A percentile compares a stretch with the other conserved stretches of the same genome.
These are phyloP conservation scores for Staphylotrichum tortipilum DNA, from an alignment of 495 filamentous ascomycete genomes.

Conservation along the genomic window DNA sequence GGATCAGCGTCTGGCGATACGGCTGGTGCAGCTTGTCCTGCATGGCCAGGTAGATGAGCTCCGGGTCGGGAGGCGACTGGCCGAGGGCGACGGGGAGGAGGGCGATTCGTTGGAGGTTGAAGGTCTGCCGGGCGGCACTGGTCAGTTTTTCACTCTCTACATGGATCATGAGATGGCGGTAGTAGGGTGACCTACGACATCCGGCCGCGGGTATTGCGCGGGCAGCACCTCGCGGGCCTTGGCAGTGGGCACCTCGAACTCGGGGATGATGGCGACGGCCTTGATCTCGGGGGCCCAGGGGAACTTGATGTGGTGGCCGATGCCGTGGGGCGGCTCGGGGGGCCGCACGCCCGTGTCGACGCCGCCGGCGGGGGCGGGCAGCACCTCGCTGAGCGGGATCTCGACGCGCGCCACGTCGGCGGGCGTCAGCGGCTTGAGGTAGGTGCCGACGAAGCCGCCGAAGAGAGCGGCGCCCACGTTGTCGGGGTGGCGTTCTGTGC, in stretches of 20 bases:
- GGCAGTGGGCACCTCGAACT: conserved; percentile 87
- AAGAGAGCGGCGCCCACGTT: conserved; percentile 93
- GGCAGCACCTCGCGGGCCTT: conserved; percentile 79
- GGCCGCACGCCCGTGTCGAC: conserved; percentile 76
- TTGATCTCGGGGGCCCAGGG: conserved; percentile 89
- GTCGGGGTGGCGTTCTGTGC: conserved; percentile 83
- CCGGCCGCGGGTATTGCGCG: conserved; percentile 59
- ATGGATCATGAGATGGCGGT: neutral
- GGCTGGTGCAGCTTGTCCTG: conserved; percentile 96
- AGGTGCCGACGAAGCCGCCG: conserved; percentile 94
- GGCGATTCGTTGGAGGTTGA: conserved; percentile 88
- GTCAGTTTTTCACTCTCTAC: neutral
- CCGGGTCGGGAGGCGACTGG: conserved; percentile 78
- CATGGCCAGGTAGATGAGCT: conserved; percentile 93
- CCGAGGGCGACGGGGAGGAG: conserved; percentile 80
- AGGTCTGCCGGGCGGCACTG: conserved; percentile 58
- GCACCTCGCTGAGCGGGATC: conserved; percentile 90
- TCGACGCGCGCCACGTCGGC: conserved; percentile 78
- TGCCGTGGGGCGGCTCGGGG: conserved; percentile 77
- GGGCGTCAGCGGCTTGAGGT: conserved; percentile 79
- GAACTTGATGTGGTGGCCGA: conserved; percentile 91
- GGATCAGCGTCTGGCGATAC: conserved; percentile 80
- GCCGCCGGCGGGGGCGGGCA: conserved; percentile 78
- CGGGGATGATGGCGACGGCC: conserved; percentile 84
- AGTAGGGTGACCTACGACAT: conserved; percentile 60